Evolutionary conservation across 2,329 filamentous ascomycete species (phyloP).

Genomic region (Aaosphaeria arxii): DNA sequence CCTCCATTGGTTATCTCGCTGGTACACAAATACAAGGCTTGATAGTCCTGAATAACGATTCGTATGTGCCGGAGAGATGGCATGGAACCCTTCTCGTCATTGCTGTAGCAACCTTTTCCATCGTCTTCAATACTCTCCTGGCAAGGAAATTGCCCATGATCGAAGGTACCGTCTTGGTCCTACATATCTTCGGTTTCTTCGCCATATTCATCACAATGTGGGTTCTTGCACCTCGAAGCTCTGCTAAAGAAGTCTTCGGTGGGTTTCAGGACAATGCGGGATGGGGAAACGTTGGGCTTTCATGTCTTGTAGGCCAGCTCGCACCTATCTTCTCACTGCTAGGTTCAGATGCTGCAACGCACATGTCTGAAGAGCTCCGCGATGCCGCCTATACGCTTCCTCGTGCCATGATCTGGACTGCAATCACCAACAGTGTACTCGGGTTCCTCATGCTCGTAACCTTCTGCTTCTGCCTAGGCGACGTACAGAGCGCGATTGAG

Average conservation of each 20-base stretch:
- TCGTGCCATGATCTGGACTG: conserved; percentile 40
- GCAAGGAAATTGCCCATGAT: conserved; percentile 45
- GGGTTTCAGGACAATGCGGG: conserved; percentile 23
- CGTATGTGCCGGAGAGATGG: conserved; percentile 43
- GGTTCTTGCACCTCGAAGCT: conserved; percentile 22
- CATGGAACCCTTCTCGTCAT: conserved; percentile 50
- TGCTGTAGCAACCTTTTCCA: conserved; percentile 38
- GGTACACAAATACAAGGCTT: conserved; percentile 31
- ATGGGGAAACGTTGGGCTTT: conserved; percentile 22
- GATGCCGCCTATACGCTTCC: conserved; percentile 36
- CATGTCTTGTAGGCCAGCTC: conserved; percentile 20
- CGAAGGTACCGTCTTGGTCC: conserved; percentile 45
- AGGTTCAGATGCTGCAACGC: conserved; percentile 26
- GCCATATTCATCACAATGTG: conserved; percentile 41
- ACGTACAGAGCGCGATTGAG: conserved; percentile 13
- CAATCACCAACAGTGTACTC: conserved; percentile 35
- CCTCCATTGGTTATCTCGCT: conserved; percentile 25
- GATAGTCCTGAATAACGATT: conserved; percentile 36
- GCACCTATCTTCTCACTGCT: conserved; percentile 19
- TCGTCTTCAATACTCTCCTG: conserved; percentile 45
- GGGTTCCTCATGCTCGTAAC: conserved; percentile 39
- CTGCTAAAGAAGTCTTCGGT: conserved; percentile 19
- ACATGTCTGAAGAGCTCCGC: conserved; percentile 32
- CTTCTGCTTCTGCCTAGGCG: conserved; percentile 23
- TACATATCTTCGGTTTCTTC: conserved; percentile 52